Evolutionary conservation across 2,329 filamentous ascomycete species (phyloP).

Genomic region (Escovopsis weberi): DNA sequence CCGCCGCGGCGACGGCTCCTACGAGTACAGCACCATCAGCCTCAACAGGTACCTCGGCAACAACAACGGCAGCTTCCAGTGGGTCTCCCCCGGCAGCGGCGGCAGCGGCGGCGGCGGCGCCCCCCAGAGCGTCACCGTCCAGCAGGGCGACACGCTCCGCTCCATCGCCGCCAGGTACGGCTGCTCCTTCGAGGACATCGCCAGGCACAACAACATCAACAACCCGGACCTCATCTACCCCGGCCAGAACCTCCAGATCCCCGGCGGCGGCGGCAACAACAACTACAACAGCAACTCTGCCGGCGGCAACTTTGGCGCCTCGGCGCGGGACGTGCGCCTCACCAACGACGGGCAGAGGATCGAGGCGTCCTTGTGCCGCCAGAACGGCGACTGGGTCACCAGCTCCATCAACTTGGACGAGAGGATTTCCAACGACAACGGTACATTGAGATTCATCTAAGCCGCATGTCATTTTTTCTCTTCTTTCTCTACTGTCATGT

Average conservation of each 20-base stretch:
- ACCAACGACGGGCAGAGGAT: slow-evolving; percentile 20
- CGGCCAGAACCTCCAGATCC: slow-evolving; percentile 24
- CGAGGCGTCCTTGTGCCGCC: slow-evolving; percentile 17
- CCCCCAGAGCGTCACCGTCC: slow-evolving; percentile 19
- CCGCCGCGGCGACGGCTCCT: slow-evolving; percentile 17
- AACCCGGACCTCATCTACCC: slow-evolving; percentile 30
- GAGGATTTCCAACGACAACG: slow-evolving; percentile 20
- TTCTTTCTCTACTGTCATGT: too few relatives aligned
- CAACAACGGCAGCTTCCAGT: slow-evolving; percentile 23
- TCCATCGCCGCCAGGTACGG: slow-evolving; percentile 20
- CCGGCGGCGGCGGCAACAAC: slow-evolving; percentile 14
- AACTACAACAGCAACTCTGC: slow-evolving; percentile 5
- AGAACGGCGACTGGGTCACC: slow-evolving; percentile 16
- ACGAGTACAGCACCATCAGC: slow-evolving; percentile 19
- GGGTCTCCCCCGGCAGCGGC: slow-evolving; percentile 11
- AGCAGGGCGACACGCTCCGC: slow-evolving; percentile 27
- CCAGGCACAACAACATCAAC: slow-evolving; percentile 22
- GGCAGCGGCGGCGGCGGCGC: slow-evolving; percentile 9
- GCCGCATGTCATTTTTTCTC: too few relatives aligned
- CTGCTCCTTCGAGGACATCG: slow-evolving; percentile 23
- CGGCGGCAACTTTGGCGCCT: slow-evolving; percentile 19
- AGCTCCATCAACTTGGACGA: slow-evolving; percentile 20
- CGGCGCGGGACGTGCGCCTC: slow-evolving; percentile 21
- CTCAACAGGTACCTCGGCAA: slow-evolving; percentile 22
- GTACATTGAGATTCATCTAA: slow-evolving; percentile 7